Evolutionary conservation across 164 flowering plant genomes (phyloP).

Genomic region (Tinospora cordifolia): DNA sequence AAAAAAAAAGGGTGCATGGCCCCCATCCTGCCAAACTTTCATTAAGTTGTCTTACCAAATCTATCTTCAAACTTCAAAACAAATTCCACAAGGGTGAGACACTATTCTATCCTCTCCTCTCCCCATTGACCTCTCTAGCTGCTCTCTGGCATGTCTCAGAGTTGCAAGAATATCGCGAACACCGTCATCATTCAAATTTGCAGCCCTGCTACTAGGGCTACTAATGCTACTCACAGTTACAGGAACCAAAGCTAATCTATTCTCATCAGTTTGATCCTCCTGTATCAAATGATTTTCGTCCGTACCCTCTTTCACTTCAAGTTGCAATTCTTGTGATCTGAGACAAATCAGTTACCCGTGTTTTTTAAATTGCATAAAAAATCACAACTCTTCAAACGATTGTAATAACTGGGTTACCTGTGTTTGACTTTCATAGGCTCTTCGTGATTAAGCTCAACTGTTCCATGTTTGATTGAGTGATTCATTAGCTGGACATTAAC

Average conservation of each 20-base stretch:
- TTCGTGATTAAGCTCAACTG: not conserved
- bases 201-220: not conserved
- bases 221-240: constrained; percentile 3
- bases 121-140: constrained; percentile 40
- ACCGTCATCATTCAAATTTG: constrained; percentile 22
- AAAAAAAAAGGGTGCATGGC: no score
- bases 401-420: not conserved
- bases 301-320: not conserved
- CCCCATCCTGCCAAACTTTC: no score
- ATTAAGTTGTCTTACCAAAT: not conserved
- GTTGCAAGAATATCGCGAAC: constrained; percentile 46
- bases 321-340: constrained; percentile 11
- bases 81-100: constrained; percentile 13
- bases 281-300: no score
- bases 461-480: not conserved
- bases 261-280: constrained; percentile 9
- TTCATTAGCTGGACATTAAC: constrained; percentile 8
- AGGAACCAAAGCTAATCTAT: constrained; percentile 40
- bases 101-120: constrained; percentile 13
- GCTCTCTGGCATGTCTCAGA: constrained; percentile 41
- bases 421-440: constrained; percentile 1
- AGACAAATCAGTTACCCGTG: not conserved
- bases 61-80: constrained; percentile 8
- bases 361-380: not conserved
- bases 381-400: not conserved